phyloP scores from a whole-genome alignment of 192 early-diverging fungal species.

The Paraglomus brasilianum region DNA sequence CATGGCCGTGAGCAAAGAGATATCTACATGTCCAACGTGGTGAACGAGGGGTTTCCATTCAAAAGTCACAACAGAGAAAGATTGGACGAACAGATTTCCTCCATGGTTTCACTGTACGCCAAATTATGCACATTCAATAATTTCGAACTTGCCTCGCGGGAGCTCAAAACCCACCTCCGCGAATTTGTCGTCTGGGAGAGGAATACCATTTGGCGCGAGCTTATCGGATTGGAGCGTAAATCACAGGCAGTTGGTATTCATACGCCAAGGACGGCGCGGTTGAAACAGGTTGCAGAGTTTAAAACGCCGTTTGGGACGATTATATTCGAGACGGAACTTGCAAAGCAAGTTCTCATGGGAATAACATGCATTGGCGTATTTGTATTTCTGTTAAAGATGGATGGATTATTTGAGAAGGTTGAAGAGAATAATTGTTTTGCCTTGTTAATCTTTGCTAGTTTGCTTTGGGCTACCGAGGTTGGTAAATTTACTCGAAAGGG shows the following conservation, averaged over 20 bases:
- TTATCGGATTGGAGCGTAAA: slow-evolving; percentile 87
- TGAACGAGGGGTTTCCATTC: slow-evolving; percentile 72
- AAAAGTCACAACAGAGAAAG: slow-evolving; percentile 56
- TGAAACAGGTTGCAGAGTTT: slow-evolving; percentile 25
- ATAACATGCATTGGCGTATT: slow-evolving; percentile 59
- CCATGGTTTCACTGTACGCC: slow-evolving; percentile 64
- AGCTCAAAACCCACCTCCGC: slow-evolving; percentile 78
- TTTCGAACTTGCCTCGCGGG: slow-evolving; percentile 62
- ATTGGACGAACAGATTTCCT: slow-evolving; percentile 63
- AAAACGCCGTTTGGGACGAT: slow-evolving; percentile 54
- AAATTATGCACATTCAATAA: slow-evolving; percentile 58
- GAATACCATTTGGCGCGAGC: slow-evolving; percentile 97
- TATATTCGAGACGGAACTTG: slow-evolving; percentile 45
- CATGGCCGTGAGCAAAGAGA: slow-evolving; percentile 66
- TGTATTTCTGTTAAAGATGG: slow-evolving; percentile 52
- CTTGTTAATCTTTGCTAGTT: slow-evolving; percentile 83
- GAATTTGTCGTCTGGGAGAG: slow-evolving; percentile 95
- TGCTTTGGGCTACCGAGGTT: slow-evolving; percentile 94
- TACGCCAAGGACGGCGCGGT: slow-evolving; percentile 7
- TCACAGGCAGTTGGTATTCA: slow-evolving; percentile 69
- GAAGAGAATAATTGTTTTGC: slow-evolving; percentile 93
- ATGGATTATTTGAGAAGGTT: slow-evolving; percentile 57
- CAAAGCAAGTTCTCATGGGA: slow-evolving; percentile 43
- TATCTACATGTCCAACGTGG: slow-evolving; percentile 64
- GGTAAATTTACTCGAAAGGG: neutral